phyloP scores from a whole-genome alignment of 805 yeast species.

The Yarrowia phangngaensis region DNA sequence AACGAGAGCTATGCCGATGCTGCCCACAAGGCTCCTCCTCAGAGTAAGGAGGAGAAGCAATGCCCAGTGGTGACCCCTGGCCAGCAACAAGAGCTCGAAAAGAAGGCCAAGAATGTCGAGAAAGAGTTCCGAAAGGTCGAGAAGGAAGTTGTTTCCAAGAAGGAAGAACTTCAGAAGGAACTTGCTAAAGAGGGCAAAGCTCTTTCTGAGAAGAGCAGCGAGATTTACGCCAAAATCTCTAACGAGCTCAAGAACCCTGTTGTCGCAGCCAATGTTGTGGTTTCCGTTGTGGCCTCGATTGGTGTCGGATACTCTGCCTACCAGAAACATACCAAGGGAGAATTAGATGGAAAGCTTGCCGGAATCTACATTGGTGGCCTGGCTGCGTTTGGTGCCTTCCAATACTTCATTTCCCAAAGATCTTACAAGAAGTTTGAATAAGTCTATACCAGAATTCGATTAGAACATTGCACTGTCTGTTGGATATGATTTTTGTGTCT shows the following conservation, averaged over 20 bases:
- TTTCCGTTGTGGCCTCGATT: constrained; percentile 29
- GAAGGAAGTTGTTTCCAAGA: constrained; percentile 34
- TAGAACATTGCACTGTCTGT: constrained; percentile 10
- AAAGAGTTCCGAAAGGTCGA: constrained; percentile 31
- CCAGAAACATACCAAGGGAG: constrained; percentile 23
- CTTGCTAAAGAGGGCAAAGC: constrained; percentile 34
- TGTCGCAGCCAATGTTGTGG: constrained; percentile 30
- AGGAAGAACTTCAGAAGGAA: constrained; percentile 35
- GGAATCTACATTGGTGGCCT: constrained; percentile 25
- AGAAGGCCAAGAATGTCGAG: constrained; percentile 25
- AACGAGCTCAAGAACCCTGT: constrained; percentile 32
- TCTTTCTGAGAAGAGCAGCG: constrained; percentile 17
- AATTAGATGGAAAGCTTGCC: constrained; percentile 25
- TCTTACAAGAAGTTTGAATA: constrained; percentile 25
- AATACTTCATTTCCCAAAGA: constrained; percentile 15
- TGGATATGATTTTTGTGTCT: too few relatives aligned
- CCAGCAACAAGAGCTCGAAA: constrained; percentile 19
- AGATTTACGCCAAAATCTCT: constrained; percentile 20
- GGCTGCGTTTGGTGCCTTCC: constrained; percentile 25
- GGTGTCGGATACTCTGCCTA: constrained; percentile 27
- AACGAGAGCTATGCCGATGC: constrained; percentile 27
- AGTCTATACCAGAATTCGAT: constrained; percentile 6
- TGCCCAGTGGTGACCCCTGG: constrained; percentile 13
- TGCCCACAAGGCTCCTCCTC: constrained; percentile 26
- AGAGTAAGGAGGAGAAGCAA: constrained; percentile 24